Evolutionary conservation across 345 rosid species (phyloP).

Genomic region (Eucalyptus tenuipes): DNA sequence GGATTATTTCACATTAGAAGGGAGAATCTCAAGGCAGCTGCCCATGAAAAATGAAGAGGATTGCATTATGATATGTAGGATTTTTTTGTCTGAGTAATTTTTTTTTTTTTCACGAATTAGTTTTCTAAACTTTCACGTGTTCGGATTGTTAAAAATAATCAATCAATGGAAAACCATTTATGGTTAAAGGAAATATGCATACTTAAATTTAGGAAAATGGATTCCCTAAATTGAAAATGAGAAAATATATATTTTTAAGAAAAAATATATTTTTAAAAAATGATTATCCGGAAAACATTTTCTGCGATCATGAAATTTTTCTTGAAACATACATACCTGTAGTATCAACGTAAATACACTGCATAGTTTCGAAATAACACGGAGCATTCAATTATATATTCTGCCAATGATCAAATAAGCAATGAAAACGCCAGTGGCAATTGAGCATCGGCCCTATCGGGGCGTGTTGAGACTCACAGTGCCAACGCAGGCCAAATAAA

Average conservation of each 20-base stretch:
- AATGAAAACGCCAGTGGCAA: background rate
- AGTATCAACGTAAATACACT: background rate
- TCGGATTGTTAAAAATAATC: accelerated
- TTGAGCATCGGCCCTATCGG: background rate
- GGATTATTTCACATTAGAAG: background rate
- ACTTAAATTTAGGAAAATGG: no score
- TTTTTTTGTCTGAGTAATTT: no score
- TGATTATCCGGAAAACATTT: no score
- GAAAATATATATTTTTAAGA: no score
- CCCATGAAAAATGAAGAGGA: background rate
- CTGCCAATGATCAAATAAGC: background rate
- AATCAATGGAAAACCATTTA: accelerated
- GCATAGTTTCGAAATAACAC: background rate
- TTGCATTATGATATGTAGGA: background rate
- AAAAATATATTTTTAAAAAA: no score
- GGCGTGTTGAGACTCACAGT: background rate
- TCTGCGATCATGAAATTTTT: accelerated
- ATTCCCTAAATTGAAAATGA: background rate
- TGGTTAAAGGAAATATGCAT: background rate
- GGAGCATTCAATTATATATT: accelerated
- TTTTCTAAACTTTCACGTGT: accelerated
- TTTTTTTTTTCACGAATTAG: accelerated
- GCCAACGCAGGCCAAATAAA: background rate
- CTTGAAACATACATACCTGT: accelerated
- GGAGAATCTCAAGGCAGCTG: background rate